Evolutionary conservation across 2,329 filamentous ascomycete species (phyloP), one percentile per base, ranked within the genome.

Genomic region (Fusarium caatingaense): DNA sequence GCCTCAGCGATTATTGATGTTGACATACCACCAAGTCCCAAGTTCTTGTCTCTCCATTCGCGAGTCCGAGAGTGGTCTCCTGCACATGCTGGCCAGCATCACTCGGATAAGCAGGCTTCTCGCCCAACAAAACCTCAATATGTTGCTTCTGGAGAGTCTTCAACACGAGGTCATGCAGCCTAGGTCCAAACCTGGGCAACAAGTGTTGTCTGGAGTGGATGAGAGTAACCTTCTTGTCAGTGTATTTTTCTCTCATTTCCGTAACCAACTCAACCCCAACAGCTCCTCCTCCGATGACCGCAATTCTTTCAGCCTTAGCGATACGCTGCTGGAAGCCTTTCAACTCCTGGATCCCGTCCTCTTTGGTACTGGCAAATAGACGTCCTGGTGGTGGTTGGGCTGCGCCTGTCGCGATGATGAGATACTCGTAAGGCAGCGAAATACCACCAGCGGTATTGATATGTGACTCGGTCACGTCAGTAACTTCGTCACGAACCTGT

Each of bases 381-480:
- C 67, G 59, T 5, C 64, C 64, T 1, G 70, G 70, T 1, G 67
- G 51, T 10, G 67, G 69, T 15, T 72, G 70, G 0, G 54, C 55
- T 1, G 69, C 67, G 15, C 70, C 70, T 5, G 69, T 72, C 1
- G 70, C 69, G 8, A 72, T n/a, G 0, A 68, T 54, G 1, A 71
- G 56, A 3, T 68, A 71, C 0, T 65, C 54, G 9, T 62, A 72
- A 3, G 47, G 16, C 3, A 72, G 2, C 0, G 47, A 44, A 6
- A n/a, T 5, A 1, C 69, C 69, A 4, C 18, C 41, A 0, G 9
- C 28, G 3, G 66, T 54, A 6, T 45, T 41, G 2, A 72, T 27
- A 13, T 49, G 25, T 0, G 45, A 53, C 1, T 49, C 56, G 0
- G 56, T 55, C 0, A 72, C 34, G 1, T 58, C 50, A 1, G 50